Percentiles rank a stretch among this genome's conserved stretches.
phyloP scores from a whole-genome alignment of 192 early-diverging fungal species.

The Spizellomyces sp. region DNA sequence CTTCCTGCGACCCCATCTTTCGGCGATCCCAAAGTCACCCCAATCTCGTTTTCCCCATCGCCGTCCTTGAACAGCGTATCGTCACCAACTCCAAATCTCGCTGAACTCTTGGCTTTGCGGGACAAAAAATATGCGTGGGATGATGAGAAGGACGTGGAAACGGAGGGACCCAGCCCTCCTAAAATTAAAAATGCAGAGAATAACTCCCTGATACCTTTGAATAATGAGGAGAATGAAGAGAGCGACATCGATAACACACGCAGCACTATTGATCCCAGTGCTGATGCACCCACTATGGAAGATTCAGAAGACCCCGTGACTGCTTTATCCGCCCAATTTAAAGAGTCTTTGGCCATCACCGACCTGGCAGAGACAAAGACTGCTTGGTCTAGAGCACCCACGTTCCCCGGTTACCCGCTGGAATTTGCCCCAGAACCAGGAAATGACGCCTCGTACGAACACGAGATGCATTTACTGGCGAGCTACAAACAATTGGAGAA shows the following conservation, averaged over 20 bases:
- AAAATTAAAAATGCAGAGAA: background rate
- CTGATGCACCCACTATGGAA: too few species aligned
- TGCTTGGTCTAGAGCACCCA: conserved; percentile 19
- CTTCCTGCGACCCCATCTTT: too few species aligned
- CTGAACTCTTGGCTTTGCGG: conserved; percentile 25
- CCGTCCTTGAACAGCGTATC: background rate
- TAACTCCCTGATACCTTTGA: too few species aligned
- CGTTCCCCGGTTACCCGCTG: conserved; percentile 42
- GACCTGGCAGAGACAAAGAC: background rate
- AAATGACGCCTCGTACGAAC: conserved; percentile 19
- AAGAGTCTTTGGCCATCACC: too few species aligned
- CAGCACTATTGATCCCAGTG: too few species aligned
- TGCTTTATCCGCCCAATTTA: too few species aligned
- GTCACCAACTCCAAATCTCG: conserved; percentile 6
- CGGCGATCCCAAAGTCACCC: background rate
- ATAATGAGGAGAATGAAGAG: too few species aligned
- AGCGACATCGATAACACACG: too few species aligned
- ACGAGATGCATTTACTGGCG: conserved; percentile 42
- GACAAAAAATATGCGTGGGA: conserved; percentile 41
- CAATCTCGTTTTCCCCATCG: background rate
- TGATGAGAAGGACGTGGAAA: conserved; percentile 30
- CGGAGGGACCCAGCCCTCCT: background rate
- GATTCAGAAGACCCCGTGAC: too few species aligned
- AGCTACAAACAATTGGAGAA: conserved; percentile 43
- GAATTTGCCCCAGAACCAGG: conserved; percentile 32